These are phyloP conservation scores for Beta vulgaris DNA, from an alignment of 148 eudicot species.

Conservation along the genomic window DNA sequence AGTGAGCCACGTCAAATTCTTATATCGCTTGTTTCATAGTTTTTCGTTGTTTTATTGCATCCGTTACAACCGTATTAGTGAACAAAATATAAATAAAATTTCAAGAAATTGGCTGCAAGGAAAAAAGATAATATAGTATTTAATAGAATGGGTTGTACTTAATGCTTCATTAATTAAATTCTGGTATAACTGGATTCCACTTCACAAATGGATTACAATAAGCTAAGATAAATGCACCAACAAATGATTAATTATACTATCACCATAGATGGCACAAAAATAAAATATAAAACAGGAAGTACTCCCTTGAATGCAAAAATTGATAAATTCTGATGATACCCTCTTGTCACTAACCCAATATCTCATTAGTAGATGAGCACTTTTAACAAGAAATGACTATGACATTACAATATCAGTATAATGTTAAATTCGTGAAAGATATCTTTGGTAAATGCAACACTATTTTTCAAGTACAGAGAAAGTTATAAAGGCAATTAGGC, in stretches of 20 bases:
- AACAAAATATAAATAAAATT: no score
- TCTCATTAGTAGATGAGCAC: background rate
- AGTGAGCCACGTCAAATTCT: no score
- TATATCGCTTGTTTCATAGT: no score
- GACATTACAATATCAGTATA: background rate
- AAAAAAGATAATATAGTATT: no score
- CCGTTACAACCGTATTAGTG: no score
- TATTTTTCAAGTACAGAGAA: background rate
- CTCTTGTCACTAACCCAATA: conserved; percentile 8
- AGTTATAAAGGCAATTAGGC: background rate
- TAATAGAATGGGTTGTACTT: no score
- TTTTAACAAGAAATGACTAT: conserved; percentile 3
- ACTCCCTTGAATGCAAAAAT: background rate
- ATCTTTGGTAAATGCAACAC: conserved; percentile 4
- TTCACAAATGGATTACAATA: background rate
- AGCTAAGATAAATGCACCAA: background rate
- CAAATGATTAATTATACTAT: background rate
- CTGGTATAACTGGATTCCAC: background rate
- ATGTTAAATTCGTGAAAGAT: background rate
- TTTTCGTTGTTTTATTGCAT: no score
- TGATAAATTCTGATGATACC: background rate
- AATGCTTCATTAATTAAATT: no score
- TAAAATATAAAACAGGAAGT: background rate
- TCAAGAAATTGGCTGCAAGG: no score
- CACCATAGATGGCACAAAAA: background rate